Conservation (phyloP, 768 basidiomycete species). For the Panaeolus cyanescens region DNA sequence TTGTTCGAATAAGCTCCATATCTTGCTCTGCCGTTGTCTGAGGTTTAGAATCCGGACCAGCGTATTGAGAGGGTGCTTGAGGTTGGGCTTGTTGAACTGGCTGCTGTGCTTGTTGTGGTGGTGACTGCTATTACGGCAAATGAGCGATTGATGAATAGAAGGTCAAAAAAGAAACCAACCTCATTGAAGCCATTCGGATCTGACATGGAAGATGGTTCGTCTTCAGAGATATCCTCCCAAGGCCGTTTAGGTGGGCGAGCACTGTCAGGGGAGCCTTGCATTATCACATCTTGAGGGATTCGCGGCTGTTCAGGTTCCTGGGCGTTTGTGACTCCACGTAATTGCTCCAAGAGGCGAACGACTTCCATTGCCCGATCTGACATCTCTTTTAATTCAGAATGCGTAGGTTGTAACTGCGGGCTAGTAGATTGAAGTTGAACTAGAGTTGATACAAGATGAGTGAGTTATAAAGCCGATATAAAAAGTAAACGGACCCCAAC, state of each 20-base stretch:
- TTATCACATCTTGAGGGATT: constrained; percentile 27
- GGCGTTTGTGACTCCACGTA: constrained; percentile 44
- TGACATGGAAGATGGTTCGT: constrained; percentile 31
- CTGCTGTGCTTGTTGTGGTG: constrained; percentile 13
- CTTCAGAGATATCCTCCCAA: constrained; percentile 73
- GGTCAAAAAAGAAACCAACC: constrained; percentile 21
- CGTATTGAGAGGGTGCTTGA: constrained; percentile 23
- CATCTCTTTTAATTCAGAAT: constrained; percentile 70
- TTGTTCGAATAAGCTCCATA: constrained; percentile 83
- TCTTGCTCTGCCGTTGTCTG: constrained; percentile 77
- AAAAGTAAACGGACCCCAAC: constrained; percentile 52
- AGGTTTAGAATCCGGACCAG: constrained; percentile 33
- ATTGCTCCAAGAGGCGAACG: constrained; percentile 66
- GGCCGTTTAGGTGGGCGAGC: constrained; percentile 73
- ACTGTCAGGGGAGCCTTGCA: constrained; percentile 43
- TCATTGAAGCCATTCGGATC: constrained; percentile 32
- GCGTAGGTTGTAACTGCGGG: constrained; percentile 52
- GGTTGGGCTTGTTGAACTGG: too few relatives aligned
- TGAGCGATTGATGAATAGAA: neutral
- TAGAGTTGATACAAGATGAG: constrained; percentile 18
- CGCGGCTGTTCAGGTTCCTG: constrained; percentile 29
- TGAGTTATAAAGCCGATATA: constrained; percentile 2
- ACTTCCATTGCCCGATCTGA: constrained; percentile 64
- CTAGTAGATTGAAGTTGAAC: constrained; percentile 46
- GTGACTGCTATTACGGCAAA: neutral